Percentiles rank a stretch among this genome's conserved stretches.
Conservation (phyloP, 495 filamentous ascomycete species). For the Niebla homalea region DNA sequence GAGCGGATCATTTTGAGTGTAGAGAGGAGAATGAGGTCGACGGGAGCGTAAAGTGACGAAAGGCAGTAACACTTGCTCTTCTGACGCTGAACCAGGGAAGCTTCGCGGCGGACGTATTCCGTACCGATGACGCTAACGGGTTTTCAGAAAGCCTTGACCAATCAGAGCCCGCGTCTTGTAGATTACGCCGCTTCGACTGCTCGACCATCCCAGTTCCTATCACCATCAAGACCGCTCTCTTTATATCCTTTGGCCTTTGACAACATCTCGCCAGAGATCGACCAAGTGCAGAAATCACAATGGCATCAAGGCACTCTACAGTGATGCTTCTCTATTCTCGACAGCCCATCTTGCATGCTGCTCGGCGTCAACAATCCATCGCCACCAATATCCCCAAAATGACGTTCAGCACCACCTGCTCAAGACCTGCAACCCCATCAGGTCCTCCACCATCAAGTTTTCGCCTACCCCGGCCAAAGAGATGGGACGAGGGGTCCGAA, state of each 20-base stretch:
- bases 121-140: background rate
- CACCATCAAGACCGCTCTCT: background rate
- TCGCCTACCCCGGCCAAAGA: conserved; percentile 50
- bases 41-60: no score
- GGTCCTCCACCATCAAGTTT: conserved; percentile 68
- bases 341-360: conserved; percentile 17
- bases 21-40: no score
- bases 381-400: conserved; percentile 28
- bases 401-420: conserved; percentile 49
- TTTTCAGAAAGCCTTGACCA: background rate
- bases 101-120: background rate
- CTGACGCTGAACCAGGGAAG: background rate
- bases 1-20: conserved; percentile 67
- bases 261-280: no score
- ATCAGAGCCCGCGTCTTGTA: conserved; percentile 1
- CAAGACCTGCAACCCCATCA: conserved; percentile 50
- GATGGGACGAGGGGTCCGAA: conserved; percentile 61
- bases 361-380: conserved; percentile 20
- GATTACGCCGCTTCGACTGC: background rate
- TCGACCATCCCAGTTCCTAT: background rate
- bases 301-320: conserved; percentile 41
- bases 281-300: conserved; percentile 12
- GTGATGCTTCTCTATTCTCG: conserved; percentile 39
- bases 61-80: background rate
- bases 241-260: background rate